Evolutionary conservation across 2,329 filamentous ascomycete genomes (phyloP).

Genomic region (Hypoxylon sp.): DNA sequence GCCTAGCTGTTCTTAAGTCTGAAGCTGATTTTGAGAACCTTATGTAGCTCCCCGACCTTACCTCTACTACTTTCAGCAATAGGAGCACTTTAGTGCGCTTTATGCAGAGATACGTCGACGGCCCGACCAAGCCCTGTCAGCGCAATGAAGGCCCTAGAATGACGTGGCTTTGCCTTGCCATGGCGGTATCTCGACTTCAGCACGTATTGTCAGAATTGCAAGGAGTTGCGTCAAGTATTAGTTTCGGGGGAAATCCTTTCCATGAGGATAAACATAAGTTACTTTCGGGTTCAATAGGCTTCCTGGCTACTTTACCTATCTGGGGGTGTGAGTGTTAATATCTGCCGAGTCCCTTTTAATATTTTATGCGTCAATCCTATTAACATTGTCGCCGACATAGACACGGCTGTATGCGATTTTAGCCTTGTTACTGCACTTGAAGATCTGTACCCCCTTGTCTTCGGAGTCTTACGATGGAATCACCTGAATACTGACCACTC

Average conservation of each 20-base stretch:
- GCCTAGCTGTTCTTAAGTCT: background rate
- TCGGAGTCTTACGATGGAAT: background rate
- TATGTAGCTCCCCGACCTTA: constrained; percentile 68
- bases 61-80: constrained; percentile 78
- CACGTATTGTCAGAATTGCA: constrained; percentile 21
- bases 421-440: constrained; percentile 26
- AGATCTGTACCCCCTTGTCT: constrained; percentile 25
- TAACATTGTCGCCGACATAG: constrained; percentile 25
- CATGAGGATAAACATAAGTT: constrained; percentile 29
- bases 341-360: background rate
- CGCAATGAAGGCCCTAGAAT: constrained; percentile 29
- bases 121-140: constrained; percentile 34
- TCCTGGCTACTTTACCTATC: constrained; percentile 41
- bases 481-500: constrained; percentile 30
- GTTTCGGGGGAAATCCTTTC: constrained; percentile 7
- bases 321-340: constrained; percentile 44
- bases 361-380: background rate
- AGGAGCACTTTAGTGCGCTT: constrained; percentile 60
- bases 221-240: constrained; percentile 25
- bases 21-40: constrained; percentile 3
- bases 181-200: constrained; percentile 35
- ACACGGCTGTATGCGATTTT: constrained; percentile 22
- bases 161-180: constrained; percentile 43
- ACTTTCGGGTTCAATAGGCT: constrained; percentile 35
- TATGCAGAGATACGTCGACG: constrained; percentile 37